Percentiles rank a stretch among this genome's conserved stretches.
Conservation (phyloP, 768 basidiomycete genomes). For the Tricholoma hemisulphureum region DNA sequence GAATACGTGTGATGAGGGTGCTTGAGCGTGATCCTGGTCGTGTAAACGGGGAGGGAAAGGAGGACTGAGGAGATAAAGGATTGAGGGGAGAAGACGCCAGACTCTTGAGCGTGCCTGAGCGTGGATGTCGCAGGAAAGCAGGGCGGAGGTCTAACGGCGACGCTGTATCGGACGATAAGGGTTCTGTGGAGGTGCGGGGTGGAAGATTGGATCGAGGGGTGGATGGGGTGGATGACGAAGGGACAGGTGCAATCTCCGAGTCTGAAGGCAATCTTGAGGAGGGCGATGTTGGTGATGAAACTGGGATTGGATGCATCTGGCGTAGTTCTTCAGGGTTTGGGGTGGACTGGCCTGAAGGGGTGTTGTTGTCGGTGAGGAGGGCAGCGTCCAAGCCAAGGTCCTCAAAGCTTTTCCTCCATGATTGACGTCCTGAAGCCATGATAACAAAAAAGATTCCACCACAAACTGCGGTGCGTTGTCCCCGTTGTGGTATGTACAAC, state of each 20-base stretch:
- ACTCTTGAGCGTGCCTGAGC: conserved; percentile 10
- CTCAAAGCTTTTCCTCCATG: conserved; percentile 23
- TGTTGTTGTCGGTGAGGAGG: conserved; percentile 1
- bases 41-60: conserved; percentile 21
- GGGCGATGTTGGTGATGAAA: no score
- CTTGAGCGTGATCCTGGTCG: conserved; percentile 15
- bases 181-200: neutral
- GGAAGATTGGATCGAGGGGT: neutral
- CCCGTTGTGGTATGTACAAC: no score
- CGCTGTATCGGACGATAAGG: neutral
- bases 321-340: conserved; percentile 13
- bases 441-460: no score
- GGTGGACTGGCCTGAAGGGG: conserved; percentile 5
- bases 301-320: conserved; percentile 13
- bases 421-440: conserved; percentile 13
- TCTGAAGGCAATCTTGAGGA: conserved; percentile 10
- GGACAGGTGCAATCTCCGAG: neutral
- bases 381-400: conserved; percentile 19
- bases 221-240: conserved; percentile 3
- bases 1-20: conserved; percentile 15
- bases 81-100: conserved; percentile 16
- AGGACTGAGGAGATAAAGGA: conserved; percentile 5
- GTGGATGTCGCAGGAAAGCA: conserved; percentile 8
- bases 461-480: conserved; percentile 14
- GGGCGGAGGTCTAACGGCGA: neutral